phyloP scores from a whole-genome alignment of 352 stramenopile genomes.

The Globisporangium alternatum region DNA sequence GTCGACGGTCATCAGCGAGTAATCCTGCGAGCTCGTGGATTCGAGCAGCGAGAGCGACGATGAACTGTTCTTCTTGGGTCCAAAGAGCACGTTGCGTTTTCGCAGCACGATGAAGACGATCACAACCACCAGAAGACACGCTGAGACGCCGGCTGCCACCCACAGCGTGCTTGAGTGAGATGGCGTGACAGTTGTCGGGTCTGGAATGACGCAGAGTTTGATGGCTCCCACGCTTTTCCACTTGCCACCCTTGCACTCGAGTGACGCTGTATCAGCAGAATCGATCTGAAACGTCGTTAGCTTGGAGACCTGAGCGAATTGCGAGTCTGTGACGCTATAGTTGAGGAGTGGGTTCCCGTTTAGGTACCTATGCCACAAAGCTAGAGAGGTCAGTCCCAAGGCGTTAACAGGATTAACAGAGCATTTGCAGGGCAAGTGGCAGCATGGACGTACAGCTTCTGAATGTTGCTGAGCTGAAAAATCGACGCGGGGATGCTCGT shows the following conservation, averaged over 20 bases:
- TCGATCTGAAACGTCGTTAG: background rate
- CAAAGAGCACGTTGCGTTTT: background rate
- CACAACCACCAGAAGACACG: background rate
- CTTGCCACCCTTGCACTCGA: background rate
- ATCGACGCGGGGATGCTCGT: background rate
- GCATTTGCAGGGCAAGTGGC: background rate
- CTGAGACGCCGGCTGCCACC: background rate
- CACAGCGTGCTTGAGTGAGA: background rate
- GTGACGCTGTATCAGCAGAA: background rate
- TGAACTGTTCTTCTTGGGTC: background rate
- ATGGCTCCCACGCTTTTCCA: background rate
- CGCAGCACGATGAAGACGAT: background rate
- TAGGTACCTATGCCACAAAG: slow-evolving; percentile 3
- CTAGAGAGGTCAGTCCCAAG: too few relatives aligned
- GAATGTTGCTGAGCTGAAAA: background rate
- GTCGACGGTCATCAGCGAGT: slow-evolving; percentile 3
- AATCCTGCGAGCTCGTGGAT: slow-evolving; percentile 3
- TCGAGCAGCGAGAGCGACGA: background rate
- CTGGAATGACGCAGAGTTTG: slow-evolving; percentile 1
- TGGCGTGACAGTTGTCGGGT: background rate
- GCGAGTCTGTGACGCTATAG: slow-evolving; percentile 3
- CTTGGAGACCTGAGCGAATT: slow-evolving; percentile 4
- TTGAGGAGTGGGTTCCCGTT: slow-evolving; percentile 1
- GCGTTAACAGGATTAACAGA: too few relatives aligned
- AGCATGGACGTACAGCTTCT: background rate